Evolutionary conservation across 129 eudicot genomes (phyloP).

Genomic region (Calendula officinalis): DNA sequence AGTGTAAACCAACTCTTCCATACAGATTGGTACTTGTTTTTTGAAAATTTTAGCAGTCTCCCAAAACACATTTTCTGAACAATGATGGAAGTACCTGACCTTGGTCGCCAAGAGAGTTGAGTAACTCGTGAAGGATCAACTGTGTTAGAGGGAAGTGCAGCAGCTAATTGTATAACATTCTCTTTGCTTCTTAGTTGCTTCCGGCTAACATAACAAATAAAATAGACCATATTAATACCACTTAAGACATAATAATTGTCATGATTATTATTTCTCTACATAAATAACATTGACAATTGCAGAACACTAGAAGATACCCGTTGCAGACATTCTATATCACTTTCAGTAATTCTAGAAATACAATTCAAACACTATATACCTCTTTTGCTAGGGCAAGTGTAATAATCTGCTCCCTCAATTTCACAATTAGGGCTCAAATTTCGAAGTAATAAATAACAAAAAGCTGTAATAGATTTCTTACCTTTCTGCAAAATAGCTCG

Average conservation of each 20-base stretch:
- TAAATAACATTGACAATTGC: too few relatives aligned
- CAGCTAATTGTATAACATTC: slow-evolving; percentile 31
- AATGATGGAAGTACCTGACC: slow-evolving; percentile 68
- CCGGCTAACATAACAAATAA: slow-evolving; percentile 40
- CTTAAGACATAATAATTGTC: too few relatives aligned
- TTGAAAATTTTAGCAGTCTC: not conserved
- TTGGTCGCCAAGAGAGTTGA: slow-evolving; percentile 86
- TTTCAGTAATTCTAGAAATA: not conserved
- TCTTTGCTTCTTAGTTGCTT: slow-evolving; percentile 57
- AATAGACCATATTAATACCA: too few relatives aligned
- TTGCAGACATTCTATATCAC: too few relatives aligned
- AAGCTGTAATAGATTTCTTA: slow-evolving; percentile 25
- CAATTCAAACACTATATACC: not conserved
- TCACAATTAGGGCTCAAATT: not conserved
- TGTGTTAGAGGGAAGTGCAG: slow-evolving; percentile 30
- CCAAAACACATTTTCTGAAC: not conserved
- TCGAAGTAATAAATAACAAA: not conserved
- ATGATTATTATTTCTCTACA: too few relatives aligned
- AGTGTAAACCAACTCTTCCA: not conserved
- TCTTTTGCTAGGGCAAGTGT: too few relatives aligned
- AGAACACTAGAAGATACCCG: too few relatives aligned
- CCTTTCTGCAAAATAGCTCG: slow-evolving; percentile 35
- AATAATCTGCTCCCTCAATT: not conserved
- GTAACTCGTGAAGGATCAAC: slow-evolving; percentile 65
- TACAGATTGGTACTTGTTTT: not conserved